Evolutionary conservation across 1,284 basidiomycete species (phyloP).

Genomic region (Bondarzewia mesenterica): DNA sequence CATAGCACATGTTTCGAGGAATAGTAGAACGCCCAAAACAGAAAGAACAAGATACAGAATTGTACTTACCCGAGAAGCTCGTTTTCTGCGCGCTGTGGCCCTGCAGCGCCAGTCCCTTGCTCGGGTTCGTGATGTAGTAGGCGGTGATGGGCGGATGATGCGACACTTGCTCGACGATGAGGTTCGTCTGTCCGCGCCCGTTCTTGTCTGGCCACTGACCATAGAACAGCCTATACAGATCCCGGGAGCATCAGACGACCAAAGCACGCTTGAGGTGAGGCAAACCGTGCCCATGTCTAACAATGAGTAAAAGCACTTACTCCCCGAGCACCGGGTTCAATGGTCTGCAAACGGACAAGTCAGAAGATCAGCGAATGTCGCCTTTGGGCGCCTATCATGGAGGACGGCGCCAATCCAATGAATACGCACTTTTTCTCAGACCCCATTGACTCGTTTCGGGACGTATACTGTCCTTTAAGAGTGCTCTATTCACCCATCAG

Average conservation of each 20-base stretch:
- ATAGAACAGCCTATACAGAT: conserved; percentile 67
- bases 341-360: conserved; percentile 43
- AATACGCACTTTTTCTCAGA: conserved; percentile 86
- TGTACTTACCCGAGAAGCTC: conserved; percentile 61
- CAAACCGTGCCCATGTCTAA: too few species aligned
- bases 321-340: conserved; percentile 95
- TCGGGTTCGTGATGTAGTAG: conserved; percentile 79
- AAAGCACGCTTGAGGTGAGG: too few species aligned
- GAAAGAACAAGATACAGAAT: not conserved
- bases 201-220: conserved; percentile 82
- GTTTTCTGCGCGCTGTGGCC: conserved; percentile 98
- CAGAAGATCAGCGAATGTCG: not conserved
- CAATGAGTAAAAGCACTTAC: conserved; percentile 34
- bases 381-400: too few species aligned
- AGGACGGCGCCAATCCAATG: too few species aligned
- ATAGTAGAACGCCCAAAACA: too few species aligned
- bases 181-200: conserved; percentile 76
- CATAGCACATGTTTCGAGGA: too few species aligned
- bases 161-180: conserved; percentile 96
- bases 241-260: not conserved
- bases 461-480: conserved; percentile 92
- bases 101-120: conserved; percentile 72
- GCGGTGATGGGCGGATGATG: conserved; percentile 90
- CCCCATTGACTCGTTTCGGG: conserved; percentile 87
- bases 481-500: conserved; percentile 48